Evolutionary conservation across 164 flowering plant genomes (phyloP), one percentile per base, ranked within the genome.

Genomic region (Piper betle): DNA sequence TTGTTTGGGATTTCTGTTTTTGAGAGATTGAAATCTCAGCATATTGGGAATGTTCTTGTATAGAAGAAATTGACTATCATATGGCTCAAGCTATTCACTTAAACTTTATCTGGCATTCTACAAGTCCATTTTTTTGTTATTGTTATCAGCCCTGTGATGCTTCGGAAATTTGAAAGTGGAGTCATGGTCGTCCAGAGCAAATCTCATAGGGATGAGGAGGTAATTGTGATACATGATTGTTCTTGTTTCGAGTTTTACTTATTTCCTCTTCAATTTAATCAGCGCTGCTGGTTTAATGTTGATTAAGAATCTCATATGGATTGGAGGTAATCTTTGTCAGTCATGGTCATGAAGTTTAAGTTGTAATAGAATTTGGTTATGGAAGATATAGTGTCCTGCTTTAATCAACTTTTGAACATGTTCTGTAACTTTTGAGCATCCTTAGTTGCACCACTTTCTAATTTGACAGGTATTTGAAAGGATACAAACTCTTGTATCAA

Each of bases 101-200:
- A 8, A 8, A 2, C 12, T 2, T 43, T 2, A 15, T 3, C 8
- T 8, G 8, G 10, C 50, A 7, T 3, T 15, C 9, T 55, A 1
- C 33, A 8, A 55, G 38, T 20, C 33, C 20, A 25, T 16, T 55
- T 37, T 4, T 55, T 13, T 62, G 13, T 40, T 46, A 25, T 43
- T 20, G 2, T 59, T 60, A 42, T 66, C 84, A 93, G 98, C 56
- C 85, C 97, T 52, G 91, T 90, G 38, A 84, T 84, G 87, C 85
- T 88, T 59, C 75, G 97, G 70, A 93, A 85, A 75, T 93, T 93
- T 81, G 99, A 93, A 72, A 93, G 97, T 60, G 99, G 99, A 66
- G 99, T 93, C 67, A 80, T 83, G 93, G 97, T 88, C 69, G 85
- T 93, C 74, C 96, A 90, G 80, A 85, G 73, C 66, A 93, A 93